These are phyloP conservation scores for Sugiyamaella marilandica DNA, from an alignment of 805 yeast species.

Conservation along the genomic window DNA sequence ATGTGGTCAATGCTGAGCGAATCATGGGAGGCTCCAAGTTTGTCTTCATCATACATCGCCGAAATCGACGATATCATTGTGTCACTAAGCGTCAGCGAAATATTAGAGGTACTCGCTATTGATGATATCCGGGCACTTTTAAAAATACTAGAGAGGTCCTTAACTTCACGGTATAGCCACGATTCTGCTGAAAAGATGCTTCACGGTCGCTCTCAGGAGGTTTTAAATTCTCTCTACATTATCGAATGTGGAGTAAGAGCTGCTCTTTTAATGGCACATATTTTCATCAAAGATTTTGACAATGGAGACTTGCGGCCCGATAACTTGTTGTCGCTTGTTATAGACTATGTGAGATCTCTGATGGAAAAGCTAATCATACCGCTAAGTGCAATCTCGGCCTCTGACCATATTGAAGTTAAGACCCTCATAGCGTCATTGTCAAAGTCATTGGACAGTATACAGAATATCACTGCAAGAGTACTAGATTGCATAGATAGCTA, in stretches of 20 bases:
- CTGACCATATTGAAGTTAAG: background rate
- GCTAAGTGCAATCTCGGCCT: background rate
- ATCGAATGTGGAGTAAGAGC: background rate
- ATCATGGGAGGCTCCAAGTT: background rate
- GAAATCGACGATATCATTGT: background rate
- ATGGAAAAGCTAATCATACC: background rate
- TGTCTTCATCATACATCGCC: background rate
- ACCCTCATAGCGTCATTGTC: background rate
- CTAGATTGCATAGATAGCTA: background rate
- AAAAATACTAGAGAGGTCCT: background rate
- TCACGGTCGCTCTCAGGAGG: background rate
- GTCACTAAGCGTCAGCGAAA: background rate
- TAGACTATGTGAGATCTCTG: background rate
- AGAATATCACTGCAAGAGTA: background rate
- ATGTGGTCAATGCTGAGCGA: background rate
- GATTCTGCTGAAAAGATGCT: background rate
- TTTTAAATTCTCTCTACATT: background rate
- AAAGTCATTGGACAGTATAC: background rate
- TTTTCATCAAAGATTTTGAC: background rate
- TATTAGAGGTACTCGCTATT: background rate
- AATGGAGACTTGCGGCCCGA: background rate
- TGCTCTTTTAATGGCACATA: background rate
- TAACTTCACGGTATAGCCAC: background rate
- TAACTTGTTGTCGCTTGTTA: background rate
- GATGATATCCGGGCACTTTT: background rate